phyloP scores from a whole-genome alignment of 2,329 filamentous ascomycete genomes.

The Chaetomium sp. region DNA sequence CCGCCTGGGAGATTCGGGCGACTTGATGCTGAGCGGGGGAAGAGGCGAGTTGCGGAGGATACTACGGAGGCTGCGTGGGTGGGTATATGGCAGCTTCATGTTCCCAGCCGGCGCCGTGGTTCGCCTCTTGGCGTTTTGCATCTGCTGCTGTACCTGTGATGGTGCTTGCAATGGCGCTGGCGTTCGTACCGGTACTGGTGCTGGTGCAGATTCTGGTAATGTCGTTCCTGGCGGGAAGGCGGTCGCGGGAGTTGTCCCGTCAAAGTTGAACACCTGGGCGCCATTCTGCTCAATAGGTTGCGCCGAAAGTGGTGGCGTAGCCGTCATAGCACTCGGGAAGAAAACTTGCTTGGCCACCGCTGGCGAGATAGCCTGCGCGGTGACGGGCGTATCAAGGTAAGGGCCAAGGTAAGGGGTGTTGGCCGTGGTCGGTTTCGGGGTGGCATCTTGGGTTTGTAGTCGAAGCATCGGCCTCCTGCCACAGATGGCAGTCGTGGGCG shows the following conservation, averaged over 20 bases:
- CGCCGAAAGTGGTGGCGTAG: slow-evolving; percentile 53
- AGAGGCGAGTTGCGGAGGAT: slow-evolving; percentile 62
- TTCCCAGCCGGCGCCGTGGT: slow-evolving; percentile 29
- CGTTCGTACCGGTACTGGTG: no score
- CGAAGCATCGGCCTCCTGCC: slow-evolving; percentile 38
- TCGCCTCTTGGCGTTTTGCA: slow-evolving; percentile 32
- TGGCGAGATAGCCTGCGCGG: slow-evolving; percentile 45
- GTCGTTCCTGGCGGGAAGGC: slow-evolving; percentile 1
- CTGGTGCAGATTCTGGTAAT: no score
- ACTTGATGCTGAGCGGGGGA: slow-evolving; percentile 44
- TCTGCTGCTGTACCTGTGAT: slow-evolving; percentile 25
- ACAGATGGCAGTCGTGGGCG: slow-evolving; percentile 32
- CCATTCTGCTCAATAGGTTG: slow-evolving; percentile 40
- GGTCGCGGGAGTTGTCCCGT: slow-evolving; percentile 6
- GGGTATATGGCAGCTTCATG: slow-evolving; percentile 47
- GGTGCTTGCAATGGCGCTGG: no score
- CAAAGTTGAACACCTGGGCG: slow-evolving; percentile 41
- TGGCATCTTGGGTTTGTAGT: slow-evolving; percentile 31
- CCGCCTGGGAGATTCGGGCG: slow-evolving; percentile 47
- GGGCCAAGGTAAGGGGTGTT: slow-evolving; percentile 41
- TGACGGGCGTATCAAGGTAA: slow-evolving; percentile 49
- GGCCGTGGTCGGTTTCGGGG: slow-evolving; percentile 29
- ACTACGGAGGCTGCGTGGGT: slow-evolving; percentile 53
- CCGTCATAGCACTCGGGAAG: slow-evolving; percentile 52
- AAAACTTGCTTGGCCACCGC: slow-evolving; percentile 37